Evolutionary conservation across 1,284 basidiomycete genomes (phyloP), one percentile per base, ranked within the genome.

Genomic region (Moesziomyces sp.): DNA sequence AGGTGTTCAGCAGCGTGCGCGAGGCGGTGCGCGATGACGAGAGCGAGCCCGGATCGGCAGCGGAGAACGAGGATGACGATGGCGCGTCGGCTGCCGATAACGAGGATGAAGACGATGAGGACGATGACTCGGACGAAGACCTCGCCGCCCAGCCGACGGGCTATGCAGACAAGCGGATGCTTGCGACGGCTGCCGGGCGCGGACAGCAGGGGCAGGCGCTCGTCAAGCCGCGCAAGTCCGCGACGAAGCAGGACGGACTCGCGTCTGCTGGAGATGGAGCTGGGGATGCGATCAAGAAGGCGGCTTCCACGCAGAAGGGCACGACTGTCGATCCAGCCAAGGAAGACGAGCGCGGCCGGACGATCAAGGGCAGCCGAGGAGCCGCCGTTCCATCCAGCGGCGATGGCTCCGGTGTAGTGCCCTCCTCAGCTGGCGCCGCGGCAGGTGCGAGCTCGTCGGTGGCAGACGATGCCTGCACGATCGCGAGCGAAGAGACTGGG

Each of bases 1-100:
- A 95, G 81, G 90, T 98, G 42, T 89, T 97, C 48, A 91, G 93
- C 73, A 97, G 93, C 78, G 89, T 97, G 69, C 91, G 93, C 79
- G 94, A 97, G 79, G 95, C 93, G 0, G 93, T 97, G 78, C 89
- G 89, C 63, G 94, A 97, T 78, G 92, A 95, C 33, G 82, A 83
- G 51, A 76, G 74, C 62, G 78, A 80, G 43, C 33, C 58, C 5
- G 77, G 76, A 14, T 67, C 68, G 11, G 60, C 54, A 5, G 52
- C 45, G 1, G 71, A 65, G 52, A 67, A 40, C 47, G 63, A 55
- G 21, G 72, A 61, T 11, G 77, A 77, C 13, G 75, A 78, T 16
- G 73, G 73, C 10, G 72, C 61, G 9, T 69, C 64, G 7, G 76
- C 59, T 7, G 70, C 70, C 10, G 76, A 74, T 52, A 62, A 74